phyloP scores from a whole-genome alignment of 2,329 filamentous ascomycete species.

The Epichloe baconii region DNA sequence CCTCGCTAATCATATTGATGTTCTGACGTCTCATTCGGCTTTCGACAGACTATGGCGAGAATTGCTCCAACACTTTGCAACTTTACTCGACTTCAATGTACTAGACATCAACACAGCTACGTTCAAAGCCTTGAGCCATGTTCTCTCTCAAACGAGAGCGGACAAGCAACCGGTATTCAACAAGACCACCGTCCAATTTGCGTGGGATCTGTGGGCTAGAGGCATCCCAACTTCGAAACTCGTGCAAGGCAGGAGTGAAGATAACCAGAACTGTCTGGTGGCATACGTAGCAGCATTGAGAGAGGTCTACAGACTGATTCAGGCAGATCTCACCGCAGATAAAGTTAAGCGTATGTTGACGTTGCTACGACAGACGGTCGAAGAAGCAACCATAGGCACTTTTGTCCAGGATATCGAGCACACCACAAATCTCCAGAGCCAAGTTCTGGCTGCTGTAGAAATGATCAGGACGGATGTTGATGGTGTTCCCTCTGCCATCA shows the following conservation, averaged over 20 bases:
- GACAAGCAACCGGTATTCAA: conserved; percentile 31
- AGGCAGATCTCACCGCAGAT: conserved; percentile 46
- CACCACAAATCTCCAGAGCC: conserved; percentile 57
- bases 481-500: conserved; percentile 53
- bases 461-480: conserved; percentile 53
- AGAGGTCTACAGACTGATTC: conserved; percentile 66
- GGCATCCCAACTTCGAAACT: conserved; percentile 41
- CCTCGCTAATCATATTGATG: conserved; percentile 62
- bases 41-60: conserved; percentile 67
- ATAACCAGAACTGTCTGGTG: conserved; percentile 72
- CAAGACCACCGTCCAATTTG: conserved; percentile 41
- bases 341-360: conserved; percentile 55
- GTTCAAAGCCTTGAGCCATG: conserved; percentile 52
- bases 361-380: conserved; percentile 58
- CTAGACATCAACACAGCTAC: conserved; percentile 61
- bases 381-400: conserved; percentile 51
- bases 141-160: conserved; percentile 40
- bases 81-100: conserved; percentile 46
- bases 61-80: conserved; percentile 55
- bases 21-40: conserved; percentile 50
- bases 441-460: conserved; percentile 54
- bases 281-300: conserved; percentile 69
- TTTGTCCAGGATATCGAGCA: conserved; percentile 64
- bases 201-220: conserved; percentile 59
- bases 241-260: conserved; percentile 25